phyloP scores from a whole-genome alignment of 2,329 filamentous ascomycete species.

The Neophaeococcomyces mojaviensis region DNA sequence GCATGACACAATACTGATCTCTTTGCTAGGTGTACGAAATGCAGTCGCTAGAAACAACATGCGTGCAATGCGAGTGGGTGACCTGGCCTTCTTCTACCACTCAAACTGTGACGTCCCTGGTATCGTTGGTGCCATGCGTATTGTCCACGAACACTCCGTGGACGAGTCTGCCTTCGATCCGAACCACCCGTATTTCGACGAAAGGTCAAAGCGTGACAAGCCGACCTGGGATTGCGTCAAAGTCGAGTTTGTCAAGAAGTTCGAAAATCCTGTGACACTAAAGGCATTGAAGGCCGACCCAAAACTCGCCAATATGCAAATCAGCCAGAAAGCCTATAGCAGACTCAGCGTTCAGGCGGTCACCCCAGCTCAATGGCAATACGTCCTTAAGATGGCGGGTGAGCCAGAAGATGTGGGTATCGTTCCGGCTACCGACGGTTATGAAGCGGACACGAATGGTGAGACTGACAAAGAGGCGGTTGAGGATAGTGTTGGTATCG shows the following conservation, averaged over 20 bases:
- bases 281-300: conserved; percentile 53
- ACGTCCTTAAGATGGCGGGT: conserved; percentile 38
- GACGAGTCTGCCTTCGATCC: conserved; percentile 70
- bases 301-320: conserved; percentile 67
- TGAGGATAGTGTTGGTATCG: conserved; percentile 10
- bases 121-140: conserved; percentile 80
- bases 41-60: conserved; percentile 73
- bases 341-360: conserved; percentile 65
- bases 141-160: conserved; percentile 73
- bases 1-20: conserved; percentile 1
- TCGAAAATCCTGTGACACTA: conserved; percentile 62
- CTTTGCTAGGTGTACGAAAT: conserved; percentile 18
- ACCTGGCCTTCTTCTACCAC: conserved; percentile 95
- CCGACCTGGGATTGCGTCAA: conserved; percentile 86
- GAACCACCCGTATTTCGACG: conserved; percentile 73
- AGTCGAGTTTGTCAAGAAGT: conserved; percentile 79
- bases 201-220: conserved; percentile 59
- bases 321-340: conserved; percentile 61
- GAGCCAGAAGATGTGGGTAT: conserved; percentile 24
- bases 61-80: conserved; percentile 80
- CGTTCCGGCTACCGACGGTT: conserved; percentile 11
- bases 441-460: conserved; percentile 19
- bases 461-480: conserved; percentile 16
- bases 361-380: conserved; percentile 40
- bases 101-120: conserved; percentile 86